Percentiles rank a stretch among this genome's conserved stretches.
Conservation (phyloP, 192 early-diverging fungal genomes). For the Rhizophagus sp. region DNA sequence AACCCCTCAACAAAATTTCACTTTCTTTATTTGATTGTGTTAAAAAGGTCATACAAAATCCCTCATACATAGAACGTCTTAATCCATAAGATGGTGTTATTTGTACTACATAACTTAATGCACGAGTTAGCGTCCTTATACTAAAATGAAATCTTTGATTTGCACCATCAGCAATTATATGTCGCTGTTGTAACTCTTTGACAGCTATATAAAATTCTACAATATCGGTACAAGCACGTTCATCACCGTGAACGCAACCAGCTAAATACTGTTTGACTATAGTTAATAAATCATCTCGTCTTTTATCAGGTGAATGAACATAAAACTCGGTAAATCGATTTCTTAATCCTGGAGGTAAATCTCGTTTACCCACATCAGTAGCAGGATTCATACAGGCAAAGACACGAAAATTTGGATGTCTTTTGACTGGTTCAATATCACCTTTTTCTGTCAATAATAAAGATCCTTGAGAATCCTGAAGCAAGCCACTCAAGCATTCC, state of each 20-base stretch:
- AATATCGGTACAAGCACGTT: slow-evolving; percentile 61
- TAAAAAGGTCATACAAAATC: slow-evolving; percentile 92
- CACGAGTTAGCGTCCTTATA: slow-evolving; percentile 89
- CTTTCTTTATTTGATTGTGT: slow-evolving; percentile 81
- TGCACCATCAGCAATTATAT: slow-evolving; percentile 86
- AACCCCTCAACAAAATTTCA: slow-evolving; percentile 50
- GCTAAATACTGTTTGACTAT: slow-evolving; percentile 81
- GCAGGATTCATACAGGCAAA: slow-evolving; percentile 99
- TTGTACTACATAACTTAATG: slow-evolving; percentile 77
- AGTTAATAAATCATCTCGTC: slow-evolving; percentile 75
- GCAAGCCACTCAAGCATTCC: slow-evolving; percentile 84
- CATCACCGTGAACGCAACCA: slow-evolving; percentile 59
- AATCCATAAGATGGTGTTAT: slow-evolving; percentile 76
- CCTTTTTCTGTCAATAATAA: slow-evolving; percentile 91
- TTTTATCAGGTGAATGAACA: slow-evolving; percentile 86
- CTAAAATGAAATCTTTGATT: slow-evolving; percentile 87
- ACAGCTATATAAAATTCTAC: slow-evolving; percentile 81
- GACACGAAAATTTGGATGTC: slow-evolving; percentile 92
- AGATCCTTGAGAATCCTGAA: slow-evolving; percentile 80
- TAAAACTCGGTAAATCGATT: slow-evolving; percentile 95
- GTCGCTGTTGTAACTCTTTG: slow-evolving; percentile 68
- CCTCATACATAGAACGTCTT: slow-evolving; percentile 87
- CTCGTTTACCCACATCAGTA: slow-evolving; percentile 96
- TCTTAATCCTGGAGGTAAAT: slow-evolving; percentile 89
- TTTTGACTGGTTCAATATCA: slow-evolving; percentile 76